Evolutionary conservation across 192 early-diverging fungal genomes (phyloP).

Genomic region (Diversispora epigaea): DNA sequence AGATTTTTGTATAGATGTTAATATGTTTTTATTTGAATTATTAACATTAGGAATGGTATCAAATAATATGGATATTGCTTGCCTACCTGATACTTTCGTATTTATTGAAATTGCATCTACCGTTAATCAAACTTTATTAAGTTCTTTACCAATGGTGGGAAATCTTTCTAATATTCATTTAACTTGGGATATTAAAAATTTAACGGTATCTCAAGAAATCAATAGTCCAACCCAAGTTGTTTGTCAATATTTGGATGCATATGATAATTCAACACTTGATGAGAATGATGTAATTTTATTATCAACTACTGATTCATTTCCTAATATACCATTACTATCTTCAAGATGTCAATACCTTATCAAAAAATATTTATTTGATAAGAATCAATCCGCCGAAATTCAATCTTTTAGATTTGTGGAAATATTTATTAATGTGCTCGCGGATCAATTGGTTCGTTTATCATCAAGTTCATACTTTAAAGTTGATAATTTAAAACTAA

Average conservation of each 20-base stretch:
- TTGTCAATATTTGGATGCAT: constrained; percentile 21
- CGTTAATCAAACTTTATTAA: constrained; percentile 16
- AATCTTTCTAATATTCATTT: constrained; percentile 10
- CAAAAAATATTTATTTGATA: constrained; percentile 21
- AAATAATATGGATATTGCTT: constrained; percentile 8
- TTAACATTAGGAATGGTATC: constrained; percentile 25
- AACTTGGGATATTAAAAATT: constrained; percentile 22
- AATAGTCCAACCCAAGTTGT: constrained; percentile 29
- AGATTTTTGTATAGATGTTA: constrained; percentile 18
- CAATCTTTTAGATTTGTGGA: constrained; percentile 29
- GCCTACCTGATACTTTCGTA: neutral
- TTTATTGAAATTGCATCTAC: constrained; percentile 33
- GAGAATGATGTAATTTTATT: constrained; percentile 2
- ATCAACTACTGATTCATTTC: neutral
- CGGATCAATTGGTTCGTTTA: constrained; percentile 31
- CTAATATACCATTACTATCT: neutral
- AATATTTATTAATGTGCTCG: constrained; percentile 29
- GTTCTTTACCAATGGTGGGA: constrained; percentile 16
- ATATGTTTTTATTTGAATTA: constrained; percentile 33
- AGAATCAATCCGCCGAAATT: neutral
- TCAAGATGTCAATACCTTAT: neutral
- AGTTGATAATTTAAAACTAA: constrained; percentile 27
- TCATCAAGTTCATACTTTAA: constrained; percentile 28
- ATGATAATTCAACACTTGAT: neutral
- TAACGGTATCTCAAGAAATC: constrained; percentile 16